phyloP scores from a whole-genome alignment of 2,329 filamentous ascomycete species.

The Xylaria sp. region DNA sequence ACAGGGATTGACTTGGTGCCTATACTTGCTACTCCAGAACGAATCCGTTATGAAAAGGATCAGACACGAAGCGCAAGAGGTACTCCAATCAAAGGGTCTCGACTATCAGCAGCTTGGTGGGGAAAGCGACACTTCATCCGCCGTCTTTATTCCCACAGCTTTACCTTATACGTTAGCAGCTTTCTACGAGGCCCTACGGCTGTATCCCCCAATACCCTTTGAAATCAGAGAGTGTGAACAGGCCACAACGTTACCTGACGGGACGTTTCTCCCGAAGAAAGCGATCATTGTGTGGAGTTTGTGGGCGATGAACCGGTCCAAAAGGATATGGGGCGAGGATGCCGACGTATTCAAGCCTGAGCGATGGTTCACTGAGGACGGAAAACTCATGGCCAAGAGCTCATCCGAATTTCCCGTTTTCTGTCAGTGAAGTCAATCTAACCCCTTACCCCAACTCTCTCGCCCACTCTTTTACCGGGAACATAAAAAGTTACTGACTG shows the following conservation, averaged over 20 bases:
- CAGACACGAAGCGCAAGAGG: slow-evolving; percentile 54
- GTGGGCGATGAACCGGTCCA: slow-evolving; percentile 72
- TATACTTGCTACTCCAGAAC: slow-evolving; percentile 69
- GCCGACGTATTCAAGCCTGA: slow-evolving; percentile 66
- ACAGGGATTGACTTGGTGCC: slow-evolving; percentile 72
- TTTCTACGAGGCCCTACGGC: slow-evolving; percentile 70
- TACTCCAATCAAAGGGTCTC: slow-evolving; percentile 37
- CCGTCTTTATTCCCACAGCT: slow-evolving; percentile 55
- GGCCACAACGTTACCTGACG: slow-evolving; percentile 67
- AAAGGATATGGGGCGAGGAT: slow-evolving; percentile 66
- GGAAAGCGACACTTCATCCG: slow-evolving; percentile 42
- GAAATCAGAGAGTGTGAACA: slow-evolving; percentile 70
- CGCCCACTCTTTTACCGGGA: not conserved
- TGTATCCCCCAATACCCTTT: slow-evolving; percentile 73
- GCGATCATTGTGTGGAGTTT: slow-evolving; percentile 71
- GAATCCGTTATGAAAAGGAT: slow-evolving; percentile 55
- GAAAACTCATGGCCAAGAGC: slow-evolving; percentile 57
- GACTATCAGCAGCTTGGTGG: slow-evolving; percentile 20
- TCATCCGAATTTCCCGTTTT: slow-evolving; percentile 72
- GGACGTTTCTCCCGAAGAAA: slow-evolving; percentile 64
- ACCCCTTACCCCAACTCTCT: not conserved
- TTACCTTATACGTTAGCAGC: slow-evolving; percentile 69
- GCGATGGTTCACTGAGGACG: slow-evolving; percentile 62
- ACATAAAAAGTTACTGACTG: slow-evolving; percentile 13
- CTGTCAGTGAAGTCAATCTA: slow-evolving; percentile 51